Base-by-base conservation (phyloP, 805 yeast species). In the Yarrowia alimentaria region DNA sequence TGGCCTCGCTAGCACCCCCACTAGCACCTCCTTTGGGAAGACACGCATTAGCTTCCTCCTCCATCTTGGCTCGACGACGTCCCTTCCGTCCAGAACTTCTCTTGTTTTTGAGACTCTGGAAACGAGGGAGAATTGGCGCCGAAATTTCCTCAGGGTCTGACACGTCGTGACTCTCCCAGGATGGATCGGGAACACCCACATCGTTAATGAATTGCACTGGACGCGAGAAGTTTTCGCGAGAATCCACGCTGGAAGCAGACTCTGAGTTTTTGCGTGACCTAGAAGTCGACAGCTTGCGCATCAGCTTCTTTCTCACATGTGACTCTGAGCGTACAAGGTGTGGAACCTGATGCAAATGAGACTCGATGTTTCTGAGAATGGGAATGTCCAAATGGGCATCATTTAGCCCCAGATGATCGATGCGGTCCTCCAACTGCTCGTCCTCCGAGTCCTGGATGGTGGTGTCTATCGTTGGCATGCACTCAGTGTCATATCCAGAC, bases 191-290 rank as follows among this genome's bases (percentile, higher is more conserved):
- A 12, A 43, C 30, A 3, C 50, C 50, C 3, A 16, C 22, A 3
- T 43, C 37, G 29, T 43, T 31, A 16, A 33, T 30, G 16, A 26
- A 40, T 29, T 40, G 47, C 13, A 40, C 47, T 10, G 47, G 47
- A 9, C 47, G 47, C 6, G 47, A 40, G 28, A 40, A 40, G 25
- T 29, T 11, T 11, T 40, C 47, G 11, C 47, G 47, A 12, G 47
- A 40, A 10, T 28, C 47, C 6, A 40, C 30, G 11, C 33, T 26
- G 13, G 45, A 38, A 26, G 18, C 20, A 17, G 32, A 40, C 22
- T 37, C 43, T 12, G 22, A 17, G 12, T 29, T 24, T 11, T 37
- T 16, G 7, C 29, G 16, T 25, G 29, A 25, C 5, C 43, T 35
- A 18, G 7, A 24, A n/a, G 17, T 14, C 21, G 24, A 21, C 9